A percentile compares a stretch with the other conserved stretches of the same genome.
These are phyloP conservation scores for Aquilaria yunnanensis DNA, from an alignment of 345 rosid species.

Conservation along the genomic window DNA sequence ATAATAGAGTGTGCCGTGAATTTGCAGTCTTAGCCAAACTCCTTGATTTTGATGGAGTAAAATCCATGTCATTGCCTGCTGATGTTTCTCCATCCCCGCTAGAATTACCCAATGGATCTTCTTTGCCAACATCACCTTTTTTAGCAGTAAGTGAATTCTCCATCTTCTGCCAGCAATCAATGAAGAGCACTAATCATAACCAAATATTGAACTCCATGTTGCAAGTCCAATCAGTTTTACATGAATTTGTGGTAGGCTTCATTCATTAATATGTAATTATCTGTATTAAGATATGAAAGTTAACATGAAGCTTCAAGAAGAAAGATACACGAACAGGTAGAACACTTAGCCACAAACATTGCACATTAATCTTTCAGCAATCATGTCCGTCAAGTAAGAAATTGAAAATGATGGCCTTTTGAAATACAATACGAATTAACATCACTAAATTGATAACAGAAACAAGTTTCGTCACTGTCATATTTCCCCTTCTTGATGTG, in stretches of 20 bases:
- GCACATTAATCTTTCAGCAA: background rate
- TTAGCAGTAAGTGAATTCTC: constrained; percentile 30
- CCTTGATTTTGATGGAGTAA: constrained; percentile 21
- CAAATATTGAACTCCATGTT: constrained; percentile 3
- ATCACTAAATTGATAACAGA: too few species aligned
- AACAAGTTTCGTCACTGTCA: too few species aligned
- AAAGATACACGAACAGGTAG: constrained; percentile 4
- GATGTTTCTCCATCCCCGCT: constrained; percentile 20
- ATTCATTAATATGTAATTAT: constrained; percentile 4
- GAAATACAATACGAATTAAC: too few species aligned
- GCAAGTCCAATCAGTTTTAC: too few species aligned
- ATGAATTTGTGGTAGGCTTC: too few species aligned
- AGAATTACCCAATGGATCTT: constrained; percentile 28
- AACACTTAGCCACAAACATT: constrained; percentile 3
- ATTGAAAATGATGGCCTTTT: too few species aligned
- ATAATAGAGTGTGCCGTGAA: constrained; percentile 29
- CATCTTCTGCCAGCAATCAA: constrained; percentile 31
- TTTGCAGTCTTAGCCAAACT: constrained; percentile 34
- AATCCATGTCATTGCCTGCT: constrained; percentile 13
- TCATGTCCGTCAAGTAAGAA: too few species aligned
- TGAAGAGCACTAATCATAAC: constrained; percentile 8
- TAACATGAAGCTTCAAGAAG: background rate
- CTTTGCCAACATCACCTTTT: constrained; percentile 36
- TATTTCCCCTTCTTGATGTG: too few species aligned
- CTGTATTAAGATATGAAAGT: constrained; percentile 22